These are phyloP conservation scores for Penicillium sp. DNA, from an alignment of 2,329 filamentous ascomycete species.

Conservation along the genomic window DNA sequence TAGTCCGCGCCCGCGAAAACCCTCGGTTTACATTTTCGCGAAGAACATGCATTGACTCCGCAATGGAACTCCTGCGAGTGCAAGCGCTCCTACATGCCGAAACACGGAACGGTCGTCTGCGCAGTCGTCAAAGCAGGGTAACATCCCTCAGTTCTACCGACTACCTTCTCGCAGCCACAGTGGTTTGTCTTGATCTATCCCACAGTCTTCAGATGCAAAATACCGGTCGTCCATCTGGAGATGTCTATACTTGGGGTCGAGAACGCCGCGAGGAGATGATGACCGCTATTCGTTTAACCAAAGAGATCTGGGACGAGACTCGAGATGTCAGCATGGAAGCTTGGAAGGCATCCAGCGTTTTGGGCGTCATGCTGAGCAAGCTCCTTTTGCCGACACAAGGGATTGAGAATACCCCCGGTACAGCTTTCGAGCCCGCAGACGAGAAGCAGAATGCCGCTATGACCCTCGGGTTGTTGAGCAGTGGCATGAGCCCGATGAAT, in stretches of 20 bases:
- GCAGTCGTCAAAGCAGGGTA: constrained; percentile 76
- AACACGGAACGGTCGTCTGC: constrained; percentile 69
- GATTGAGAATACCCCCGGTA: constrained; percentile 26
- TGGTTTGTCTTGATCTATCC: constrained; percentile 80
- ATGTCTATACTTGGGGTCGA: constrained; percentile 50
- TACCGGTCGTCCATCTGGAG: constrained; percentile 36
- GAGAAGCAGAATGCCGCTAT: constrained; percentile 68
- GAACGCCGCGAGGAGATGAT: constrained; percentile 72
- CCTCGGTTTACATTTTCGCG: constrained; percentile 82
- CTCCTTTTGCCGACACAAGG: constrained; percentile 50
- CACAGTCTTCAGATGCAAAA: constrained; percentile 49
- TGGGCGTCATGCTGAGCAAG: constrained; percentile 84
- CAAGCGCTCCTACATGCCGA: constrained; percentile 76
- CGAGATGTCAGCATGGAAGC: constrained; percentile 83
- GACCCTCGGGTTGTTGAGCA: constrained; percentile 69
- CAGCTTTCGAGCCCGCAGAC: constrained; percentile 48
- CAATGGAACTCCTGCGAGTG: constrained; percentile 76
- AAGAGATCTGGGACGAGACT: constrained; percentile 77
- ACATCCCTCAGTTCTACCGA: constrained; percentile 79
- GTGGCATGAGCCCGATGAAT: constrained; percentile 58
- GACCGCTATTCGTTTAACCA: constrained; percentile 68
- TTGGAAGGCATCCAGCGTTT: constrained; percentile 77
- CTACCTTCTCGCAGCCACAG: constrained; percentile 82
- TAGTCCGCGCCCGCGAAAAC: constrained; percentile 75
- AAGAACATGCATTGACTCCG: constrained; percentile 80